These are phyloP conservation scores for Fusarium caatingaense DNA, from an alignment of 2,329 filamentous ascomycete species.

Conservation along the genomic window DNA sequence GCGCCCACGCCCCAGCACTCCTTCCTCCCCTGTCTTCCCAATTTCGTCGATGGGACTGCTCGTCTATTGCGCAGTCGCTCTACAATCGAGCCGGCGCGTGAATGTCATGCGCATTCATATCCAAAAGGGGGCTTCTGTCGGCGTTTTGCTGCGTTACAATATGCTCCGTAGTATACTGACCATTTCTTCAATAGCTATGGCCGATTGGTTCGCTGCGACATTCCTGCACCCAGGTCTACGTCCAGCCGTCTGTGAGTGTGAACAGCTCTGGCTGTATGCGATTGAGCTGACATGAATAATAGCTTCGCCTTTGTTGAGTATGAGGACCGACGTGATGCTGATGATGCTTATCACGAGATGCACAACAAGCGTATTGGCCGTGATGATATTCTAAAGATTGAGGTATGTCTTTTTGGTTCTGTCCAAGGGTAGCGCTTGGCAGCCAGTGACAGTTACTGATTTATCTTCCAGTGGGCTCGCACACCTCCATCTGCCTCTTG, in stretches of 20 bases:
- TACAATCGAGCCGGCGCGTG: slow-evolving; percentile 44
- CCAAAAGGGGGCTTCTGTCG: slow-evolving; percentile 44
- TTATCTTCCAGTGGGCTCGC: slow-evolving; percentile 82
- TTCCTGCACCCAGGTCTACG: slow-evolving; percentile 93
- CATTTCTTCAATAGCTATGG: slow-evolving; percentile 77
- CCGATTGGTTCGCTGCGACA: slow-evolving; percentile 97
- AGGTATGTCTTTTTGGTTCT: slow-evolving; percentile 69
- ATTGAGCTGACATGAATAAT: slow-evolving; percentile 20
- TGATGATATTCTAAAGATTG: slow-evolving; percentile 96
- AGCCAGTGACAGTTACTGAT: slow-evolving; percentile 1
- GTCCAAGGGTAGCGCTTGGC: background rate
- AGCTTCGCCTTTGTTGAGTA: slow-evolving; percentile 99
- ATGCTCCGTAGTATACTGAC: slow-evolving; percentile 62
- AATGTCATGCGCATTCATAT: slow-evolving; percentile 43
- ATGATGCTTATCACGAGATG: slow-evolving; percentile 99
- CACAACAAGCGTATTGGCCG: slow-evolving; percentile 98
- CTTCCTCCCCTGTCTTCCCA: slow-evolving; percentile 39
- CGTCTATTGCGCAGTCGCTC: slow-evolving; percentile 45
- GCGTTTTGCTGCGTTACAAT: slow-evolving; percentile 35
- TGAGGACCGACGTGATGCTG: slow-evolving; percentile 96
- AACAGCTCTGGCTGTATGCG: background rate
- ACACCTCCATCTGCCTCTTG: slow-evolving; percentile 98
- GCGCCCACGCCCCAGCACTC: slow-evolving; percentile 44
- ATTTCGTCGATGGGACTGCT: slow-evolving; percentile 46
- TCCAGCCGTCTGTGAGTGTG: slow-evolving; percentile 90